A percentile compares a stretch with the other conserved stretches of the same genome.
phyloP scores from a whole-genome alignment of 2,329 filamentous ascomycete species.

The Aureobasidium uvarum region DNA sequence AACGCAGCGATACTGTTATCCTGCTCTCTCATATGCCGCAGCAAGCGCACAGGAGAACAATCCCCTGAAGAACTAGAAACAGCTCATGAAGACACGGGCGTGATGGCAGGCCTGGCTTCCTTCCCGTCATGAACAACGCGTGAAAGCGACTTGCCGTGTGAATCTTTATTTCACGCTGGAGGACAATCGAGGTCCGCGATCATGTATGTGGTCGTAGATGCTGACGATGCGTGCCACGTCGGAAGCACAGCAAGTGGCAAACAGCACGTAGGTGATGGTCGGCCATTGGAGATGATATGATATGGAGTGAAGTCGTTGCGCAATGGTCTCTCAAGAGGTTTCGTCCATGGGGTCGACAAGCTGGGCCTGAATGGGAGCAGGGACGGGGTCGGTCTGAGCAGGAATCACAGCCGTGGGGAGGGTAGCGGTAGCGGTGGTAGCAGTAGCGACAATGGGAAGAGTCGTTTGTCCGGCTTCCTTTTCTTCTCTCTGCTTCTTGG shows the following conservation, averaged over 20 bases:
- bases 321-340: background rate
- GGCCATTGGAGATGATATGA: background rate
- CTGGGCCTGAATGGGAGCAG: constrained; percentile 4
- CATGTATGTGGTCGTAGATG: background rate
- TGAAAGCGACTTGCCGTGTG: background rate
- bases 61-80: background rate
- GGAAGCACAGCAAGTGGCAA: too few species aligned
- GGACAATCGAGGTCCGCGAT: background rate
- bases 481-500: constrained; percentile 49
- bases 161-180: background rate
- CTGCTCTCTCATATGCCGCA: background rate
- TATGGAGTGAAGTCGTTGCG: background rate
- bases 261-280: background rate
- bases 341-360: constrained; percentile 23
- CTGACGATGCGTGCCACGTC: background rate
- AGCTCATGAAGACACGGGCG: background rate
- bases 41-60: background rate
- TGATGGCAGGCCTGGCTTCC: background rate
- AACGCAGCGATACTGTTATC: background rate
- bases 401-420: constrained; percentile 6
- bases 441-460: background rate
- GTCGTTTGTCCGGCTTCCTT: constrained; percentile 21
- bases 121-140: background rate
- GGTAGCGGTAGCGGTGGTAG: background rate
- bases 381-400: constrained; percentile 10